Percentiles rank a stretch among this genome's conserved stretches.
phyloP scores from a whole-genome alignment of 345 rosid genomes.

The Moricandia arvensis region DNA sequence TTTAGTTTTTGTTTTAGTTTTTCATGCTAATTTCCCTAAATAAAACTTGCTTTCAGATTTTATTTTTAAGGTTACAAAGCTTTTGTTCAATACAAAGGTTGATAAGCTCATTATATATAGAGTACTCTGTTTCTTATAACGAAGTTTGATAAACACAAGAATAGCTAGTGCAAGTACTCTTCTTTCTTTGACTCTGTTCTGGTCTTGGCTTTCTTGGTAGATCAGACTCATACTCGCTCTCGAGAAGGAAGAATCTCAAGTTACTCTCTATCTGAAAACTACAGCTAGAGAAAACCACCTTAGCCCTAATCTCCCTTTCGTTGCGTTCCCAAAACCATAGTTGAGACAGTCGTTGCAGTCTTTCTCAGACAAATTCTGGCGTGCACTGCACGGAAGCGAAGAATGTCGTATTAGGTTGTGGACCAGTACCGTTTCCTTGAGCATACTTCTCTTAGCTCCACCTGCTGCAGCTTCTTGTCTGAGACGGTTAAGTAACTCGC shows the following conservation, averaged over 20 bases:
- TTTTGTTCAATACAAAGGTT: neutral
- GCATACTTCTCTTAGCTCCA: constrained; percentile 24
- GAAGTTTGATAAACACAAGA: neutral
- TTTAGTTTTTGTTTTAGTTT: no score
- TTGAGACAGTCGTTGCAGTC: constrained; percentile 11
- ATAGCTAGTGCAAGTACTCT: neutral
- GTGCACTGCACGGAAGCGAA: constrained; percentile 19
- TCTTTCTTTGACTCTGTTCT: neutral
- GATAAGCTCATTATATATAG: neutral
- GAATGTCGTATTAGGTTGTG: neutral
- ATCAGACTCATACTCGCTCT: constrained; percentile 19
- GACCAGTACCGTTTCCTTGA: constrained; percentile 22
- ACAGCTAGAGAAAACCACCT: constrained; percentile 31
- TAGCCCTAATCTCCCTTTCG: constrained; percentile 16
- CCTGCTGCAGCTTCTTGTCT: constrained; percentile 6
- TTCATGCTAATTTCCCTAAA: no score
- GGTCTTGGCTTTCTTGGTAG: neutral
- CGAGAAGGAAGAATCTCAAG: constrained; percentile 13
- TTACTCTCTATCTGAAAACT: constrained; percentile 18
- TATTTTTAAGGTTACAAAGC: neutral
- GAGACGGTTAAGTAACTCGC: constrained; percentile 15
- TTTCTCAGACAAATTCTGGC: constrained; percentile 19
- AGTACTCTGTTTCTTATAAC: neutral
- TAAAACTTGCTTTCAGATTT: neutral
- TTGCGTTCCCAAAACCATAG: constrained; percentile 1